Conservation (phyloP, 345 rosid genomes). For the Eucalyptus sp. region DNA sequence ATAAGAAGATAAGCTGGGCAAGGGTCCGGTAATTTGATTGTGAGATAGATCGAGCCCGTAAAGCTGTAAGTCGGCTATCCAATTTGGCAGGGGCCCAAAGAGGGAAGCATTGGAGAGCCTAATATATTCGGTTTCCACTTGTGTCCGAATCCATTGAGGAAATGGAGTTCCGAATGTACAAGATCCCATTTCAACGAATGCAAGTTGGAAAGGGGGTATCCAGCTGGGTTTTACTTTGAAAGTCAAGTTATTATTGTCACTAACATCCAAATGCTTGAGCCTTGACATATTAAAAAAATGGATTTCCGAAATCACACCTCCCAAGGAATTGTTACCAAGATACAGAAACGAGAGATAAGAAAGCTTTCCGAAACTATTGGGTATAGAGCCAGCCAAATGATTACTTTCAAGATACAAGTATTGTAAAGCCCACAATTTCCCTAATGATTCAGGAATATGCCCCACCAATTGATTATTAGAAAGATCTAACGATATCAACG, state of each 20-base stretch:
- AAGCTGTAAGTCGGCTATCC: too few species aligned
- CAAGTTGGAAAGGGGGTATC: not conserved
- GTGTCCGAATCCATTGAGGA: not conserved
- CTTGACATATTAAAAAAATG: too few species aligned
- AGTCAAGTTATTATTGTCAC: not conserved
- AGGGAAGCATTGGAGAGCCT: not conserved
- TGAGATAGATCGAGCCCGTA: too few species aligned
- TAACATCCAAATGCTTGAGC: accelerated
- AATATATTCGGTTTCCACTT: accelerated
- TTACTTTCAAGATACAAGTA: accelerated
- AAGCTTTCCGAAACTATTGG: too few species aligned
- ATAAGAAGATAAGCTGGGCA: too few species aligned
- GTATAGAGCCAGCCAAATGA: too few species aligned
- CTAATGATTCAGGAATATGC: not conserved
- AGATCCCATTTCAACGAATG: too few species aligned
- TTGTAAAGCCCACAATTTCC: not conserved
- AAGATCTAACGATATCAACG: not conserved
- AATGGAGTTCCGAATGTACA: not conserved
- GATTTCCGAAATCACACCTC: too few species aligned
- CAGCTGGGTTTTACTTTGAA: not conserved
- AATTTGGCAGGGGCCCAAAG: too few species aligned
- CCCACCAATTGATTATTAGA: not conserved
- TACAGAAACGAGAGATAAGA: too few species aligned
- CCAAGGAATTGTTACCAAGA: too few species aligned
- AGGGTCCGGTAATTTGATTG: too few species aligned